phyloP scores from a whole-genome alignment of 73 alveolate genomes.

The Paraurostyla sp. region DNA sequence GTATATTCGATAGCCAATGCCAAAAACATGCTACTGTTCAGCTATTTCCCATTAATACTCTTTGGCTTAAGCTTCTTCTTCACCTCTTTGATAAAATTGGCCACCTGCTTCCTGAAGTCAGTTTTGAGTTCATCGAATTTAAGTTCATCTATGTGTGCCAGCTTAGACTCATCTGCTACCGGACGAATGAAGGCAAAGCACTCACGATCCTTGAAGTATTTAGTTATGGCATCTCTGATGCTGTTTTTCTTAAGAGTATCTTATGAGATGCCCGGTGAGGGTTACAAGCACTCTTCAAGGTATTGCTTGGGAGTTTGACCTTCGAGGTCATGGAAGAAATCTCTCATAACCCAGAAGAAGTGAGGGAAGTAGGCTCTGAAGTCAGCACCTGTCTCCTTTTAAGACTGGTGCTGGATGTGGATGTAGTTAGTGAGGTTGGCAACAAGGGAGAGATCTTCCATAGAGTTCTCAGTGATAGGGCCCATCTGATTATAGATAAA shows the following conservation, averaged over 20 bases:
- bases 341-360: constrained; percentile 94
- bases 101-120: constrained; percentile 84
- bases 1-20: constrained; percentile 90
- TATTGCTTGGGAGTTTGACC: constrained; percentile 90
- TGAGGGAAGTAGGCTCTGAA: constrained; percentile 90
- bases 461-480: constrained; percentile 91
- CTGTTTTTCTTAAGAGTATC: constrained; percentile 86
- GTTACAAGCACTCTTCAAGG: constrained; percentile 88
- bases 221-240: constrained; percentile 87
- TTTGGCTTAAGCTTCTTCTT: constrained; percentile 80
- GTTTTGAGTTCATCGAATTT: constrained; percentile 82
- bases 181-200: constrained; percentile 94
- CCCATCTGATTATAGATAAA: constrained; percentile 92
- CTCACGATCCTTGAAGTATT: constrained; percentile 92
- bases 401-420: not conserved
- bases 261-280: constrained; percentile 75
- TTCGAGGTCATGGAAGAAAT: constrained; percentile 89
- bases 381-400: constrained; percentile 79
- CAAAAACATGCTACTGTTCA: constrained; percentile 90
- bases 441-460: constrained; percentile 91
- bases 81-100: constrained; percentile 83
- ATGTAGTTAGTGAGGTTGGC: constrained; percentile 88
- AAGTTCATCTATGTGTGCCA: constrained; percentile 89
- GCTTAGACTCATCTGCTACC: constrained; percentile 86
- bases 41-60: constrained; percentile 81